Percentiles rank a stretch among this genome's conserved stretches.
These are phyloP conservation scores for Galium porrigens DNA, from an alignment of 305 asterid species.

Conservation along the genomic window DNA sequence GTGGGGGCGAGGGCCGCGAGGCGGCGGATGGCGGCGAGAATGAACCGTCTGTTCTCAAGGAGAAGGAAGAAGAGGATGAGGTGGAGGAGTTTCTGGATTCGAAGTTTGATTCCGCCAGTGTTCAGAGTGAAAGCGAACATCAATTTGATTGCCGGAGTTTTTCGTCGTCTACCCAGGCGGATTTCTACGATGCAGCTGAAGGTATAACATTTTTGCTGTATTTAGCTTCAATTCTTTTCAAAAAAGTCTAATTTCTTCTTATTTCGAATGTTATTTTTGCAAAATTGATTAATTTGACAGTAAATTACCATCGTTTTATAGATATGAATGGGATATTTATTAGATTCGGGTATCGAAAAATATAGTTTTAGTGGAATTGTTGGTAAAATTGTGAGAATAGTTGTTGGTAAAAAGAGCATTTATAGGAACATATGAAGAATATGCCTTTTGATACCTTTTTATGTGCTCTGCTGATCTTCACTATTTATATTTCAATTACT, in stretches of 20 bases:
- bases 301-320: not conserved
- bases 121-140: constrained; percentile 25
- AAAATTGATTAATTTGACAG: not conserved
- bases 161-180: constrained; percentile 47
- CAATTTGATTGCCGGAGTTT: constrained; percentile 44
- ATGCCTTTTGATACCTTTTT: not conserved
- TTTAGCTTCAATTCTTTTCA: not conserved
- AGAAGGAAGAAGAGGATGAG: constrained; percentile 15
- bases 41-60: constrained; percentile 4
- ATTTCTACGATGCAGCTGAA: constrained; percentile 48
- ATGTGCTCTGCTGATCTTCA: constrained; percentile 2
- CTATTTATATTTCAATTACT: not conserved
- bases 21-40: constrained; percentile 4
- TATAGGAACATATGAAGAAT: not conserved
- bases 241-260: not conserved
- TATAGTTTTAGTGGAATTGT: too few relatives aligned
- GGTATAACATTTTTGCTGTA: not conserved
- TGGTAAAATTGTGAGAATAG: not conserved
- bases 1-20: constrained; percentile 16
- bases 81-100: constrained; percentile 30
- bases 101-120: constrained; percentile 22
- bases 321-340: not conserved
- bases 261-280: not conserved
- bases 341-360: too few relatives aligned
- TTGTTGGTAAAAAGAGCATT: not conserved